Evolutionary conservation across 148 eudicot species (phyloP), one percentile per base, ranked within the genome.

Genomic region (Oxyria digyna): DNA sequence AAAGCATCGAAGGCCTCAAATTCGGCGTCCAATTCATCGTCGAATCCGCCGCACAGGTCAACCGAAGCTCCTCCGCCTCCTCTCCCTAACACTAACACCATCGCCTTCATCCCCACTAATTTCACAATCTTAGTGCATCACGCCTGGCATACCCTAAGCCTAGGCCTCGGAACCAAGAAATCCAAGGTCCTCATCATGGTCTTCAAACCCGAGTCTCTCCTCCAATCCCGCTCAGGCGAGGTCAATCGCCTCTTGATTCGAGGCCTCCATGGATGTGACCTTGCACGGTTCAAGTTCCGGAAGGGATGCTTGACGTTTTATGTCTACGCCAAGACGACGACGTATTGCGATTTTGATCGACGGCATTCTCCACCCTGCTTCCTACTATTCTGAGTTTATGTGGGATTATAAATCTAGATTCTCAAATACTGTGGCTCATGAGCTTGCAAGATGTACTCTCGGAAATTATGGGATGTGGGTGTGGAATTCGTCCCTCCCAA

Each of bases 121-220:
- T 89, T 93, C 83, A 93, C 98, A 1, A 90, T 93, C 55, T 50
- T 93, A 3, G 98, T 96, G 0, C 98, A 93, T 80, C 98, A 87
- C 48, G 98, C 98, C 5, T 90, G 95, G 96, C 91, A 90, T 79
- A 93, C 98, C 1, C 83, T 93, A 3, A 93, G 96, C 1, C 81
- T 93, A 0, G 98, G 98, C 41, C 80, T 93, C 4, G 98, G 98
- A 0, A 93, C 98, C 3, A 86, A 86, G 74, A 93, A 93, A 29
- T 93, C 98, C 0, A 93, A 93, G 65, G 90, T 90, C 4, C 72
- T 93, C 0, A 23, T 93, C 8, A 86, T 93, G 68, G 95, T 93
- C 0, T 90, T 93, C 62, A 90, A 86, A 71, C 73, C 92, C 1
- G 85, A 79, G 62, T 64, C 78, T 12, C 57, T 57, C n/a, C 4